Conservation (phyloP, 495 filamentous ascomycete species). For the Trichocladium uniseriatum region DNA sequence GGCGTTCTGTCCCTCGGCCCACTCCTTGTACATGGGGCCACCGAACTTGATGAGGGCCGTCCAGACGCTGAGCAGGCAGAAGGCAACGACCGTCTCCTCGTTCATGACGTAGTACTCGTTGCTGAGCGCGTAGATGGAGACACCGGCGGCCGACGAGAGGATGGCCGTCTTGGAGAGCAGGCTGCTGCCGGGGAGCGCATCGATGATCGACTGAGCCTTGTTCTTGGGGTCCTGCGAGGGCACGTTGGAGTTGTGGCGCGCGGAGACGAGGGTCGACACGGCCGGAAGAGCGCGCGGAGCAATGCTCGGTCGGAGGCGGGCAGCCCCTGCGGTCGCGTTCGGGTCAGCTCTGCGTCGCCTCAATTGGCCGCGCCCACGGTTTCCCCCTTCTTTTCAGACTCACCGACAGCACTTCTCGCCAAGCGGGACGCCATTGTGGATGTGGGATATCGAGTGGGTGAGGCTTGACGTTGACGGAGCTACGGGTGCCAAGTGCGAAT, state of each 20-base stretch:
- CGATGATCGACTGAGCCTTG: conserved; percentile 91
- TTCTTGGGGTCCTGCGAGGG: conserved; percentile 77
- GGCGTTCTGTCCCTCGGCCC: conserved; percentile 75
- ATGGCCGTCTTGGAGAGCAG: conserved; percentile 92
- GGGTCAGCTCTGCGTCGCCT: conserved; percentile 7
- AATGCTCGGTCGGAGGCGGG: conserved; percentile 71
- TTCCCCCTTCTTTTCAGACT: conserved; percentile 29
- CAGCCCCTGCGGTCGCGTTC: conserved; percentile 54
- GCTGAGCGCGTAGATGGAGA: conserved; percentile 90
- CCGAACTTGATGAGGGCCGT: conserved; percentile 80
- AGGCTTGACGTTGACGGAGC: conserved; percentile 30
- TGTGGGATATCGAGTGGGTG: conserved; percentile 37
- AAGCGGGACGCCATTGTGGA: conserved; percentile 90
- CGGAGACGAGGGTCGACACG: conserved; percentile 51
- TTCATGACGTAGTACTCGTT: conserved; percentile 99
- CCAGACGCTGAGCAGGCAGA: conserved; percentile 86
- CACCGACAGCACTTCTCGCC: conserved; percentile 85
- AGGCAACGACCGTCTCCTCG: conserved; percentile 87
- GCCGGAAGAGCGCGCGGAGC: conserved; percentile 62
- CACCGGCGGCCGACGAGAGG: conserved; percentile 82
- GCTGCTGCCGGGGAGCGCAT: conserved; percentile 75
- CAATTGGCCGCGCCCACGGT: background rate
- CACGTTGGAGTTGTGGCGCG: conserved; percentile 65
- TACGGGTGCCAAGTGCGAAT: conserved; percentile 27
- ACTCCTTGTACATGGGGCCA: conserved; percentile 83